A percentile compares a stretch with the other conserved stretches of the same genome.
These are phyloP conservation scores for Oryza officinalis DNA, from an alignment of 176 grass and related monocot species.

Conservation along the genomic window DNA sequence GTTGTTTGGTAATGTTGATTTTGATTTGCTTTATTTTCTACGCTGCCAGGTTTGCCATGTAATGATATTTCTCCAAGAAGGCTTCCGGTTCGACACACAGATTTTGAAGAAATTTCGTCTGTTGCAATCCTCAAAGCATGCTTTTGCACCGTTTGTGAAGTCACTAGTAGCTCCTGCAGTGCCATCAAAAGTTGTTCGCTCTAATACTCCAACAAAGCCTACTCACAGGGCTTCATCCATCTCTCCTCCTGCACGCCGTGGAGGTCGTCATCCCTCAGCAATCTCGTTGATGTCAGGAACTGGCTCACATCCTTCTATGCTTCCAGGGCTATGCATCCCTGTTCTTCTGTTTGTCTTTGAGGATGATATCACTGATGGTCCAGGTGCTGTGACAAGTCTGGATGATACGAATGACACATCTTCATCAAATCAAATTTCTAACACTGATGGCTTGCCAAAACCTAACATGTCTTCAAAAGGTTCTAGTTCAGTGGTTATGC, in stretches of 20 bases:
- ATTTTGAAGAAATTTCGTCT: constrained; percentile 75
- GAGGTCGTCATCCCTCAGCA: constrained; percentile 57
- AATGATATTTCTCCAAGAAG: constrained; percentile 88
- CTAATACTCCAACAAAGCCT: constrained; percentile 37
- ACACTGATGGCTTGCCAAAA: constrained; percentile 50
- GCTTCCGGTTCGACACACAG: constrained; percentile 64
- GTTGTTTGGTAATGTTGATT: constrained; percentile 28
- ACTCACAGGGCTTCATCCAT: constrained; percentile 51
- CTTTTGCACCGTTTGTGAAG: constrained; percentile 62
- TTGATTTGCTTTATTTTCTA: not conserved
- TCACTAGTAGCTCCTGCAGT: constrained; percentile 49
- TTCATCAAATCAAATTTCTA: constrained; percentile 45
- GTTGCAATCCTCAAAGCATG: constrained; percentile 89
- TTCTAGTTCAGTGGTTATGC: constrained; percentile 62
- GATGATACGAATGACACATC: constrained; percentile 58
- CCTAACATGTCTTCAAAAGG: constrained; percentile 43
- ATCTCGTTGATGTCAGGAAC: constrained; percentile 77
- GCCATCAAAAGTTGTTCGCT: constrained; percentile 38
- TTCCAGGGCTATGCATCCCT: constrained; percentile 75
- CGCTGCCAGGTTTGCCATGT: constrained; percentile 80
- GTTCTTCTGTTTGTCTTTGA: constrained; percentile 89
- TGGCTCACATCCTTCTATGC: constrained; percentile 46
- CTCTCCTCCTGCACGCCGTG: constrained; percentile 54
- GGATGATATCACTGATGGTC: constrained; percentile 58
- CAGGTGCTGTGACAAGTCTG: constrained; percentile 37